A percentile compares a stretch with the other conserved stretches of the same genome.
Conservation (phyloP, 2,329 filamentous ascomycete species). For the Lasiodiplodia sp. region DNA sequence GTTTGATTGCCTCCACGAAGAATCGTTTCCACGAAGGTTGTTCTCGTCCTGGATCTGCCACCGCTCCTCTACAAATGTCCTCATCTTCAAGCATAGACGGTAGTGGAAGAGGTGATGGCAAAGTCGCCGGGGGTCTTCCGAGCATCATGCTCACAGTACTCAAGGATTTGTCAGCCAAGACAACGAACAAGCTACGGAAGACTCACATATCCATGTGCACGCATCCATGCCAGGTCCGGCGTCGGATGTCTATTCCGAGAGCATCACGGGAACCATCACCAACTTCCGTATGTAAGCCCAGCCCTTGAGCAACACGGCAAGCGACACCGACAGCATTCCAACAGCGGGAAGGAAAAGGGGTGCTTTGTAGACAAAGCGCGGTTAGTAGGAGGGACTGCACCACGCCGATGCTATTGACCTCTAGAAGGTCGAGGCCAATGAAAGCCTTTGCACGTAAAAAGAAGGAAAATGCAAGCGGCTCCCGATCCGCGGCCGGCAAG, state of each 20-base stretch:
- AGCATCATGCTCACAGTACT: constrained; percentile 3
- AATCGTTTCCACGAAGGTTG: not conserved
- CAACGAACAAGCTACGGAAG: not conserved
- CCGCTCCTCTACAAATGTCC: not conserved
- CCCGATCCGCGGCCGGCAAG: not conserved
- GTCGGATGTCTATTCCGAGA: not conserved
- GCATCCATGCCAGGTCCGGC: not conserved
- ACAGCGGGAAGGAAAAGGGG: not conserved
- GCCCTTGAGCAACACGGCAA: not conserved
- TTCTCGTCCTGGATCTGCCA: not conserved
- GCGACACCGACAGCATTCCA: not conserved
- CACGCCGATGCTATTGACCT: not conserved
- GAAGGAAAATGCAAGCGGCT: not conserved
- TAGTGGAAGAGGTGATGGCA: not conserved
- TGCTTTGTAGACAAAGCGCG: not conserved
- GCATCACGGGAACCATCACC: not conserved
- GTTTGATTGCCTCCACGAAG: not conserved
- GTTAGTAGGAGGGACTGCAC: not conserved
- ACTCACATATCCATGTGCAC: not conserved
- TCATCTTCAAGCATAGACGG: not conserved
- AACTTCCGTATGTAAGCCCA: not conserved
- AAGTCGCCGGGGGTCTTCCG: not conserved
- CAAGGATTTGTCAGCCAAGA: not conserved
- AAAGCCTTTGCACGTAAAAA: not conserved
- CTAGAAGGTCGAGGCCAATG: not conserved